Percentiles rank a stretch among this genome's conserved stretches.
phyloP scores from a whole-genome alignment of 176 grass and related monocot species.

The Bonia amplexicaulis region DNA sequence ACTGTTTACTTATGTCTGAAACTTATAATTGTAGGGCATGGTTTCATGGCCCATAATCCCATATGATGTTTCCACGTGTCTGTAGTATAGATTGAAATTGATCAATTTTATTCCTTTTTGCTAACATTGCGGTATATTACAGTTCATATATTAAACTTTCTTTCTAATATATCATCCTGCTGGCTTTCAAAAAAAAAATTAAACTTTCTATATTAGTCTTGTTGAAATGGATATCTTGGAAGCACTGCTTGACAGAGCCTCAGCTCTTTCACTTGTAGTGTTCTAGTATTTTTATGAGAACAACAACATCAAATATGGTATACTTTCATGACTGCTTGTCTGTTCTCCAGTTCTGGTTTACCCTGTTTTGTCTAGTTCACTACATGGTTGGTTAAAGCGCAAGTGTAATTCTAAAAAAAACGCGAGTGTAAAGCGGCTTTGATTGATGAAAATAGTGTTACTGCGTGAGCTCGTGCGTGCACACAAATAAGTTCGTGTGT shows the following conservation, averaged over 20 bases:
- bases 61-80: background rate
- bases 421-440: background rate
- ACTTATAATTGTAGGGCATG: background rate
- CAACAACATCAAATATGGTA: background rate
- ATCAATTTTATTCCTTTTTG: background rate
- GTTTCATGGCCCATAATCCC: background rate
- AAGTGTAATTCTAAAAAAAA: background rate
- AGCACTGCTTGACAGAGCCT: background rate
- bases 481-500: background rate
- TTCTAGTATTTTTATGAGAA: background rate
- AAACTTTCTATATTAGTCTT: background rate
- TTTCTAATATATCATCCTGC: background rate
- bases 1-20: background rate
- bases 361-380: background rate
- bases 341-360: background rate
- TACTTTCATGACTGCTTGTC: conserved; percentile 6
- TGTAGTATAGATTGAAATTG: background rate
- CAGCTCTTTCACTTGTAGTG: background rate
- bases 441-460: background rate
- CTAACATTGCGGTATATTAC: background rate
- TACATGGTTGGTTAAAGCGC: background rate
- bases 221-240: background rate
- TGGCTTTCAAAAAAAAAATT: too few relatives aligned
- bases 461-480: background rate
- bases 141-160: background rate